A percentile compares a stretch with the other conserved stretches of the same genome.
These are phyloP conservation scores for Nothophytophthora sp. DNA, from an alignment of 352 stramenopile genomes.

Conservation along the genomic window DNA sequence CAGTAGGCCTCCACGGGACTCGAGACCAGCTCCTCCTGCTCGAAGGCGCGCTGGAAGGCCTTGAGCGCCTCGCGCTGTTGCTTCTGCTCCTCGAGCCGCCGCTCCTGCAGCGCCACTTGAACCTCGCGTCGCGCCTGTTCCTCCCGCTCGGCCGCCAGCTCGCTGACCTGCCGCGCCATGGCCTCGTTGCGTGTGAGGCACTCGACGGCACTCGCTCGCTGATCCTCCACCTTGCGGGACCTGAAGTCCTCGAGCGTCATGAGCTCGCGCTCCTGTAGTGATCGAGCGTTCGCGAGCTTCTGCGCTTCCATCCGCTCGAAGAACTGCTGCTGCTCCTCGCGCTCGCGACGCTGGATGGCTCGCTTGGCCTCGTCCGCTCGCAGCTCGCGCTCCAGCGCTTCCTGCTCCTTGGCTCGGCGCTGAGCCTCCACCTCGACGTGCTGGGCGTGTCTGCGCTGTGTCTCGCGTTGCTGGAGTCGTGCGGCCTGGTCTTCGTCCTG, in stretches of 20 bases:
- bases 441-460: conserved; percentile 19
- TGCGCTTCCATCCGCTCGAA: conserved; percentile 67
- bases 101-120: conserved; percentile 50
- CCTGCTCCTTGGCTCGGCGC: conserved; percentile 27
- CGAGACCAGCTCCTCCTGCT: conserved; percentile 61
- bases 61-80: conserved; percentile 60
- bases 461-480: conserved; percentile 7
- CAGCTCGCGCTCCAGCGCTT: conserved; percentile 35
- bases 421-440: conserved; percentile 32
- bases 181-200: conserved; percentile 34
- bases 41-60: conserved; percentile 57
- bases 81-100: conserved; percentile 46
- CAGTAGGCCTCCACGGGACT: conserved; percentile 59
- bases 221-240: conserved; percentile 50
- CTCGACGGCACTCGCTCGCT: conserved; percentile 26
- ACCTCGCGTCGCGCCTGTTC: conserved; percentile 43
- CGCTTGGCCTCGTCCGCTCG: conserved; percentile 36
- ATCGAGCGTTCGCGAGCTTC: conserved; percentile 36
- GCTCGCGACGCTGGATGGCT: conserved; percentile 47
- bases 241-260: conserved; percentile 63
- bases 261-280: conserved; percentile 41
- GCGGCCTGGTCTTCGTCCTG: conserved; percentile 26
- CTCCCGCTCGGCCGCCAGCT: conserved; percentile 48
- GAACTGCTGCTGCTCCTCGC: conserved; percentile 45
- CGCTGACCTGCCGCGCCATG: conserved; percentile 42